A percentile compares a stretch with the other conserved stretches of the same genome.
Conservation (phyloP, 2,329 filamentous ascomycete species). For the Chrysosporium queenslandicum region DNA sequence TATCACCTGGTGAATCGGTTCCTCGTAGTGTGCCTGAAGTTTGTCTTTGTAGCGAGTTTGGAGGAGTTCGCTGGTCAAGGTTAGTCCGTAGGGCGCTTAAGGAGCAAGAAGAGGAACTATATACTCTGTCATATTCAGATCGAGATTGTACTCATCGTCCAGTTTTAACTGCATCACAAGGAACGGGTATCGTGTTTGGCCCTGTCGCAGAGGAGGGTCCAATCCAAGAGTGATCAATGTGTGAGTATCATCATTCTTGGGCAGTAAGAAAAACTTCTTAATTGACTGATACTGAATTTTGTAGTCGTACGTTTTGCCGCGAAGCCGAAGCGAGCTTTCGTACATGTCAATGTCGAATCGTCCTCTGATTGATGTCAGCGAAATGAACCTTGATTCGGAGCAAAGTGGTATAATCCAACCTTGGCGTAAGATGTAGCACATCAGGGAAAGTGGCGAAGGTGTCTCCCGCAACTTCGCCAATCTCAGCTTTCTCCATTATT, state of each 20-base stretch:
- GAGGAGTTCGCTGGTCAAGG: constrained; percentile 52
- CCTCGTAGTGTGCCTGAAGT: constrained; percentile 80
- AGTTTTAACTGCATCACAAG: constrained; percentile 98
- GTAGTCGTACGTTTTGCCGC: constrained; percentile 99
- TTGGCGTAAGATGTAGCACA: constrained; percentile 90
- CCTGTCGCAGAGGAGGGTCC: constrained; percentile 88
- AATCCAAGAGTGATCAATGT: constrained; percentile 89
- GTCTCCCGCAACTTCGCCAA: constrained; percentile 96
- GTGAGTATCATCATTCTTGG: constrained; percentile 96
- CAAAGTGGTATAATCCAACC: constrained; percentile 41
- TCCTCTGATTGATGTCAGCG: constrained; percentile 51
- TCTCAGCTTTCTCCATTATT: constrained; percentile 95
- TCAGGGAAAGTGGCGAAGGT: constrained; percentile 96
- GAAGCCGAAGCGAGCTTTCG: constrained; percentile 89
- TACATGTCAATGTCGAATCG: constrained; percentile 99
- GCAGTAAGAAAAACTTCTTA: constrained; percentile 98
- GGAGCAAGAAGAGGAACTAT: constrained; percentile 15
- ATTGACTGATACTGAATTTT: constrained; percentile 97
- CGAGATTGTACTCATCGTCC: constrained; percentile 92
- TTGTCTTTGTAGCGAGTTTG: constrained; percentile 83
- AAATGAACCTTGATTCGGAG: constrained; percentile 12
- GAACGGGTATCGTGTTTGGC: constrained; percentile 95
- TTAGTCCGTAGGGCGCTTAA: neutral
- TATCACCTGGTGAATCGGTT: constrained; percentile 84
- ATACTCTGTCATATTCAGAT: constrained; percentile 82